These are phyloP conservation scores for Madurella mycetomatis DNA, from an alignment of 2,329 filamentous ascomycete species.

Conservation along the genomic window DNA sequence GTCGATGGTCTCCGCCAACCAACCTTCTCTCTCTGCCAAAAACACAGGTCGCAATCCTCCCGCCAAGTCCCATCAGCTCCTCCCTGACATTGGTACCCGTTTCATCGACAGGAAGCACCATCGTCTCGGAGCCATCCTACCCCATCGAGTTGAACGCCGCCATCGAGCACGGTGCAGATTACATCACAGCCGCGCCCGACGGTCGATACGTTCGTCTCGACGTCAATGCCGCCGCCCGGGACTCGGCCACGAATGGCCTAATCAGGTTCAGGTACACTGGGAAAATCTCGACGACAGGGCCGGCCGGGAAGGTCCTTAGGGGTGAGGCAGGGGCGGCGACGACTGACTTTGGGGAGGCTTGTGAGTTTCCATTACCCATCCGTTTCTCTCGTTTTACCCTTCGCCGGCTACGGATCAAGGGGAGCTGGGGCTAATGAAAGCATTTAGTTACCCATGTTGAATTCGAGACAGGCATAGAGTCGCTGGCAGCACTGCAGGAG, in stretches of 20 bases:
- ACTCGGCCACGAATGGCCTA: constrained; percentile 29
- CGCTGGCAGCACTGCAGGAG: constrained; percentile 34
- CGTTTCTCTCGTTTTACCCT: background rate
- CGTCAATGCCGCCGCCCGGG: constrained; percentile 35
- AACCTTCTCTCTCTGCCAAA: background rate
- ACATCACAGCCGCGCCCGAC: constrained; percentile 36
- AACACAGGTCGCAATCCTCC: constrained; percentile 25
- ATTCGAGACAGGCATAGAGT: constrained; percentile 35
- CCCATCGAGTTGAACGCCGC: constrained; percentile 35
- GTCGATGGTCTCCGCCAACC: background rate
- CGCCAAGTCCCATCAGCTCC: constrained; percentile 29
- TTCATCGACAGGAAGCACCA: constrained; percentile 25
- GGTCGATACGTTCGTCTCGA: constrained; percentile 37
- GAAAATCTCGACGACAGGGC: constrained; percentile 30
- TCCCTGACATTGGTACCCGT: constrained; percentile 31
- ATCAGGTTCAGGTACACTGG: constrained; percentile 38
- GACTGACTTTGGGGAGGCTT: constrained; percentile 36
- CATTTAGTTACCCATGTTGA: constrained; percentile 32
- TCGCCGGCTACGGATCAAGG: background rate
- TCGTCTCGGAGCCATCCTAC: constrained; percentile 36
- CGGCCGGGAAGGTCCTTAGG: constrained; percentile 32
- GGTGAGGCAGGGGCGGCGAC: constrained; percentile 35
- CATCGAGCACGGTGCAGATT: constrained; percentile 39
- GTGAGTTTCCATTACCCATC: constrained; percentile 27
- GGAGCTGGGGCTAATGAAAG: background rate